Conservation (phyloP, 2,329 filamentous ascomycete genomes). For the Penicillium nordicum region DNA sequence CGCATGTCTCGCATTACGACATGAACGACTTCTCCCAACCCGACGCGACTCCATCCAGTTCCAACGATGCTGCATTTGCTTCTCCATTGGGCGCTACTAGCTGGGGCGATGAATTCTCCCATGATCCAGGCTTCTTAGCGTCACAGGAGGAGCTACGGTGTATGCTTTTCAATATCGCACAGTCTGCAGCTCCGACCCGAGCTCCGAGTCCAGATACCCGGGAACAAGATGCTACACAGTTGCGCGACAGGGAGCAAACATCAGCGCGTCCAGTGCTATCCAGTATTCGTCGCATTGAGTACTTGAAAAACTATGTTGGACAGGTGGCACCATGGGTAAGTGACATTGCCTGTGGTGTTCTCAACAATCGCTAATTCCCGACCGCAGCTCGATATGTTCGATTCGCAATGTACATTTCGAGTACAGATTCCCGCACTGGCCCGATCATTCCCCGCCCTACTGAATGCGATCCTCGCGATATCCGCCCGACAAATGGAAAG, state of each 20-base stretch:
- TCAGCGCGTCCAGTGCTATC: conserved; percentile 27
- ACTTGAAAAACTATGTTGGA: conserved; percentile 51
- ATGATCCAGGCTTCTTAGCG: conserved; percentile 45
- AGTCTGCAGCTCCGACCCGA: conserved; percentile 44
- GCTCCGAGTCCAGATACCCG: conserved; percentile 34
- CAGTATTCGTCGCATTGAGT: conserved; percentile 36
- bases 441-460: conserved; percentile 44
- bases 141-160: conserved; percentile 46
- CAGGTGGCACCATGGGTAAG: conserved; percentile 53
- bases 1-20: not conserved
- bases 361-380: conserved; percentile 1
- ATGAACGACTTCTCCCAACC: conserved; percentile 13
- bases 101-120: conserved; percentile 31
- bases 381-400: conserved; percentile 56
- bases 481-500: conserved; percentile 54
- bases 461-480: conserved; percentile 53
- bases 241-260: not conserved
- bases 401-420: conserved; percentile 52
- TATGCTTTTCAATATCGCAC: conserved; percentile 45
- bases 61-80: conserved; percentile 14
- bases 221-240: conserved; percentile 11
- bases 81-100: conserved; percentile 19
- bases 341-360: not conserved
- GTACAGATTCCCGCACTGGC: conserved; percentile 51
- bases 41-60: conserved; percentile 12